Evolutionary conservation across 1,284 basidiomycete genomes (phyloP).

Genomic region (Melampsora abietis-canadensis): DNA sequence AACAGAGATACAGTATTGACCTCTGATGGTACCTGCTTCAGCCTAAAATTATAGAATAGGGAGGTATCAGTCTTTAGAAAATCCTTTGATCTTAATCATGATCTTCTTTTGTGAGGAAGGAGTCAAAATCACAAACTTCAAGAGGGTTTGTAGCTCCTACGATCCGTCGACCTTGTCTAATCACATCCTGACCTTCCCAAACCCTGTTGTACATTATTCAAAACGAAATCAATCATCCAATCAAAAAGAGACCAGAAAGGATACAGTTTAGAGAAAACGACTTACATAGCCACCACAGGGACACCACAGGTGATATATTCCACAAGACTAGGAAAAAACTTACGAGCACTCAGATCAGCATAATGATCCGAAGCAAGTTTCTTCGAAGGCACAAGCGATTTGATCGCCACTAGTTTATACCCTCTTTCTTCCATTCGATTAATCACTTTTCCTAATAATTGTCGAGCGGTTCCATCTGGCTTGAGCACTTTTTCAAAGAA

Average conservation of each 20-base stretch:
- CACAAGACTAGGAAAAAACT: conserved; percentile 14
- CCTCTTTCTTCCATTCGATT: conserved; percentile 49
- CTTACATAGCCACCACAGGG: conserved; percentile 50
- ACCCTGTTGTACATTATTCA: conserved; percentile 44
- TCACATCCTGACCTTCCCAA: conserved; percentile 52
- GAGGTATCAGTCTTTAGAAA: neutral
- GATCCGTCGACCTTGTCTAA: conserved; percentile 51
- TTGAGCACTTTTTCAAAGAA: conserved; percentile 52
- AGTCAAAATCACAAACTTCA: neutral
- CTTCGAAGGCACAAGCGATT: conserved; percentile 42
- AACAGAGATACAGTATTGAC: conserved; percentile 29
- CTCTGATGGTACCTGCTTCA: conserved; percentile 10
- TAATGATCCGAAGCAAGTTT: conserved; percentile 51
- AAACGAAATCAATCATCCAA: neutral
- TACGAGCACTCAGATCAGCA: conserved; percentile 47
- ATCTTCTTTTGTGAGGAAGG: neutral
- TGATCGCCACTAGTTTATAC: conserved; percentile 46
- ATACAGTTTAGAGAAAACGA: no score
- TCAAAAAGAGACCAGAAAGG: no score
- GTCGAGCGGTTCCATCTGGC: conserved; percentile 51
- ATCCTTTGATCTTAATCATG: no score
- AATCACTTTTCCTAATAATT: conserved; percentile 52
- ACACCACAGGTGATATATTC: conserved; percentile 49
- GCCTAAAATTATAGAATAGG: neutral
- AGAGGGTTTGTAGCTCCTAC: conserved; percentile 51